Percentiles rank a stretch among this genome's conserved stretches.
Conservation (phyloP, 2,329 filamentous ascomycete species). For the Dendrostoma leiphaemia region DNA sequence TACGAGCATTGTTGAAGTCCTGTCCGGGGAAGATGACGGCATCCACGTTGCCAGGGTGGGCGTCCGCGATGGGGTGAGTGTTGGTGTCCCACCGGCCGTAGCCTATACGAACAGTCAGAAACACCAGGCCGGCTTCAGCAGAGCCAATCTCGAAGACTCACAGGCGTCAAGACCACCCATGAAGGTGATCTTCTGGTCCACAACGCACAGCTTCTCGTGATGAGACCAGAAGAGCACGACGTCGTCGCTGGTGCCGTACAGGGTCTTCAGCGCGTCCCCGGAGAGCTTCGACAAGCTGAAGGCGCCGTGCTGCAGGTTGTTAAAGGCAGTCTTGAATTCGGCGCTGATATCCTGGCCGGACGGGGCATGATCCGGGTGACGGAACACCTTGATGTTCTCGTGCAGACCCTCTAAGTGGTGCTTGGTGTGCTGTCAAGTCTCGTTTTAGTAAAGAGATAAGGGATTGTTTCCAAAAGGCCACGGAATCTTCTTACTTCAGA, state of each 20-base stretch:
- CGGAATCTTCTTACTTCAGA: slow-evolving; percentile 23
- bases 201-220: slow-evolving; percentile 83
- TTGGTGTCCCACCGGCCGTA: slow-evolving; percentile 89
- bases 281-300: slow-evolving; percentile 64
- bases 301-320: slow-evolving; percentile 40
- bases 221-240: slow-evolving; percentile 90
- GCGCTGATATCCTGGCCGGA: slow-evolving; percentile 46
- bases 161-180: slow-evolving; percentile 90
- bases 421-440: slow-evolving; percentile 65
- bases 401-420: slow-evolving; percentile 73
- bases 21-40: slow-evolving; percentile 82
- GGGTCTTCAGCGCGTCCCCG: slow-evolving; percentile 68
- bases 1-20: slow-evolving; percentile 86
- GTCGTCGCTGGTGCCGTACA: slow-evolving; percentile 81
- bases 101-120: slow-evolving; percentile 33
- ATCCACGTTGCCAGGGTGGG: slow-evolving; percentile 74
- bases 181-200: slow-evolving; percentile 78
- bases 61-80: slow-evolving; percentile 80
- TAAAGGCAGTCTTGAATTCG: slow-evolving; percentile 19
- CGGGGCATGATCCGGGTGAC: slow-evolving; percentile 85
- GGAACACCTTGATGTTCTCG: slow-evolving; percentile 82
- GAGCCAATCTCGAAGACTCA: slow-evolving; percentile 48
- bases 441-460: neutral
- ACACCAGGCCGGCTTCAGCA: neutral
- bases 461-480: no score